These are phyloP conservation scores for Alternaria infectoria DNA, from an alignment of 2,329 filamentous ascomycete genomes.

Conservation along the genomic window DNA sequence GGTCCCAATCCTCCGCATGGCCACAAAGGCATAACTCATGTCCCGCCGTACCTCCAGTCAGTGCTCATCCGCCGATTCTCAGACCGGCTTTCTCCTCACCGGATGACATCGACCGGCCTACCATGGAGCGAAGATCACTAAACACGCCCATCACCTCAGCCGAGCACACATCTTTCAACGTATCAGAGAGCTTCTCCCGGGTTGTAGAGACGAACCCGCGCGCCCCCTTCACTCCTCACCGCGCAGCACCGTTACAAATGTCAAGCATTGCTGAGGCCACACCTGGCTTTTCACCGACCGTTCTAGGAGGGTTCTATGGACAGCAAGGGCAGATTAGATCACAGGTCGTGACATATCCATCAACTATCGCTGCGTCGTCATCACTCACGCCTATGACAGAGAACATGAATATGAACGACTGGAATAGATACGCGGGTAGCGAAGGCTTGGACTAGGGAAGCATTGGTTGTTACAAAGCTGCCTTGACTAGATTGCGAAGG, in stretches of 20 bases:
- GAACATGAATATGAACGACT: slow-evolving; percentile 1
- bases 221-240: neutral
- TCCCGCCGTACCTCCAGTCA: slow-evolving; percentile 21
- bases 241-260: neutral
- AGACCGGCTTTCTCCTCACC: slow-evolving; percentile 19
- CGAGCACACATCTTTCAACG: neutral
- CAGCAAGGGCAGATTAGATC: neutral
- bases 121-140: neutral
- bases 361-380: neutral
- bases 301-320: neutral
- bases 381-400: neutral
- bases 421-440: neutral
- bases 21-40: slow-evolving; percentile 26
- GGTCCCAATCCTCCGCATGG: neutral
- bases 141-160: neutral
- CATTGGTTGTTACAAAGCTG: neutral
- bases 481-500: neutral
- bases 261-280: neutral
- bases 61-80: slow-evolving; percentile 7
- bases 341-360: neutral
- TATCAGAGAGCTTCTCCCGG: neutral
- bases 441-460: neutral
- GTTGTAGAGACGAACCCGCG: no score
- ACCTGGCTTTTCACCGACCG: neutral
- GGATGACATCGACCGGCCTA: neutral